Percentiles rank a stretch among this genome's conserved stretches.
Conservation (phyloP, 805 yeast species). For the Lachancea lanzarotensis region DNA sequence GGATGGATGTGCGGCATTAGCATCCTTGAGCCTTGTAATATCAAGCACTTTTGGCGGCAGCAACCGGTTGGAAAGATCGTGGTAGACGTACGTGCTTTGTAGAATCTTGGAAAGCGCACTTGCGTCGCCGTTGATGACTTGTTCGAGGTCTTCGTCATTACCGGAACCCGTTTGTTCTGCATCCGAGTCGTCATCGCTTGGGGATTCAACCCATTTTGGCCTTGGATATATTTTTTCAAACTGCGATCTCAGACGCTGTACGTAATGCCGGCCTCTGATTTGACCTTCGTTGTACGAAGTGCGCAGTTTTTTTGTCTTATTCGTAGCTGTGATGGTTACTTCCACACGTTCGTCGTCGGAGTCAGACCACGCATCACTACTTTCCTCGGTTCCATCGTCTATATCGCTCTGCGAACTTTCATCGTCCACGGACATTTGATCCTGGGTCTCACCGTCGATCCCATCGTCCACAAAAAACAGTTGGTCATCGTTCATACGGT, state of each 20-base stretch:
- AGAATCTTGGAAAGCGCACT: constrained; percentile 36
- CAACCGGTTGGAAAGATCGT: constrained; percentile 41
- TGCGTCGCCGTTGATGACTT: constrained; percentile 35
- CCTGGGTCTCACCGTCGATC: constrained; percentile 19
- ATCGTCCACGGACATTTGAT: constrained; percentile 17
- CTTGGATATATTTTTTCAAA: constrained; percentile 66
- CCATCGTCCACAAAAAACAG: constrained; percentile 28
- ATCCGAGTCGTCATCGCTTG: constrained; percentile 26
- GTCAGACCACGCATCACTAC: constrained; percentile 66
- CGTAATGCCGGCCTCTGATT: constrained; percentile 55
- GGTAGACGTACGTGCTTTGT: constrained; percentile 36
- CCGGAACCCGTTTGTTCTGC: constrained; percentile 15
- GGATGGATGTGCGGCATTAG: constrained; percentile 62
- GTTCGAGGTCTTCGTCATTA: constrained; percentile 25
- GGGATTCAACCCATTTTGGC: constrained; percentile 69
- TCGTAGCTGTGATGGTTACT: constrained; percentile 53
- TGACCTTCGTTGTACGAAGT: constrained; percentile 45
- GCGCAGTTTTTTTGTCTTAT: constrained; percentile 67
- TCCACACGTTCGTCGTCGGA: constrained; percentile 78
- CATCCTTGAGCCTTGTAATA: constrained; percentile 80
- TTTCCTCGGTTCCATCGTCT: constrained; percentile 32
- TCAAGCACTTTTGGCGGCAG: constrained; percentile 67
- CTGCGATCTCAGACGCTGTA: constrained; percentile 63
- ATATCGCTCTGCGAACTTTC: constrained; percentile 36
- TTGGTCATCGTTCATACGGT: constrained; percentile 30